These are phyloP conservation scores for Letharia lupina DNA, from an alignment of 495 filamentous ascomycete species.

Conservation along the genomic window DNA sequence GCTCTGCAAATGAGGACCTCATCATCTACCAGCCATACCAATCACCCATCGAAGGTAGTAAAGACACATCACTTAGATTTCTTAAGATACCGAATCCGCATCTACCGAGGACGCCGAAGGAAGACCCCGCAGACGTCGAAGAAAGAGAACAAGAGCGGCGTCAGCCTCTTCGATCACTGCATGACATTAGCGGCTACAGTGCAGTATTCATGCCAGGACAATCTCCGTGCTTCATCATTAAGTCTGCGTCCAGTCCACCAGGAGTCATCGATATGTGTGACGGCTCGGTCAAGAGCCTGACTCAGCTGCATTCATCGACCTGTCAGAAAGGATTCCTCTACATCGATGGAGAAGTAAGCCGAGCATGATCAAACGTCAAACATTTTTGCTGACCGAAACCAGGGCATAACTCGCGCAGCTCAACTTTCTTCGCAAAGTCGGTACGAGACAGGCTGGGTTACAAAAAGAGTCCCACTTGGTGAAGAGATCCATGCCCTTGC, in stretches of 20 bases:
- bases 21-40: conserved; percentile 79
- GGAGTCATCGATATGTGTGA: conserved; percentile 63
- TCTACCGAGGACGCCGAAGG: conserved; percentile 44
- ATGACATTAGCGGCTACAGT: conserved; percentile 64
- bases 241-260: conserved; percentile 63
- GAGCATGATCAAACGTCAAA: neutral
- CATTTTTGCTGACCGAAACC: conserved; percentile 18
- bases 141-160: conserved; percentile 32
- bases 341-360: conserved; percentile 49
- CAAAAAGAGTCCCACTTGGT: conserved; percentile 58
- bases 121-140: conserved; percentile 31
- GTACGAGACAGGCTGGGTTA: conserved; percentile 62
- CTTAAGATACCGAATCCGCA: conserved; percentile 60
- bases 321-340: conserved; percentile 77
- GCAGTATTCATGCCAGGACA: conserved; percentile 72
- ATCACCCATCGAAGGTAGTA: conserved; percentile 27
- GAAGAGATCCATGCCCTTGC: conserved; percentile 64
- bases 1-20: conserved; percentile 70
- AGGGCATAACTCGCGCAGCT: conserved; percentile 57
- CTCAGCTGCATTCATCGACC: conserved; percentile 60
- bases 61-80: conserved; percentile 53
- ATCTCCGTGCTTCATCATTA: conserved; percentile 71
- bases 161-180: conserved; percentile 50
- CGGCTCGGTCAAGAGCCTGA: conserved; percentile 54
- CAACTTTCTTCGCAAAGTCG: conserved; percentile 55